phyloP scores from a whole-genome alignment of 1,139 yeast species.

The Arxiozyma telluris region DNA sequence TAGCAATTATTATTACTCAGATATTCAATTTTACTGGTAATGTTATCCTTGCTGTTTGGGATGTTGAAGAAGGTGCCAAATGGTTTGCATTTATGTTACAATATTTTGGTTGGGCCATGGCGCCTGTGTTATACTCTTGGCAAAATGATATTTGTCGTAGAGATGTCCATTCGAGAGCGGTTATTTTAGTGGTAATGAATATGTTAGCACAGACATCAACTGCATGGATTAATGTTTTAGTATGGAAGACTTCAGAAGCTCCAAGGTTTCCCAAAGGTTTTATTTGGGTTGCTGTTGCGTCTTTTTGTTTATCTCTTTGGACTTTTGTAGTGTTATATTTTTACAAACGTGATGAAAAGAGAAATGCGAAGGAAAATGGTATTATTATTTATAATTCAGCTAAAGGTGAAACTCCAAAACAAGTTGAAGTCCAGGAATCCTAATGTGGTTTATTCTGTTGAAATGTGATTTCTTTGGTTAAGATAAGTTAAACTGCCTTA shows the following conservation, averaged over 20 bases:
- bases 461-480: no score
- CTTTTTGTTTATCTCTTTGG: slow-evolving; percentile 36
- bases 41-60: slow-evolving; percentile 34
- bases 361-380: slow-evolving; percentile 44
- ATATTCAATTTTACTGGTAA: slow-evolving; percentile 39
- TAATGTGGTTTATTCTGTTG: no score
- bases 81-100: slow-evolving; percentile 46
- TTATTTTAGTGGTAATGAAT: slow-evolving; percentile 53
- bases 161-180: slow-evolving; percentile 48
- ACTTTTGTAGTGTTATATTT: slow-evolving; percentile 45
- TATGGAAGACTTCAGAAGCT: slow-evolving; percentile 37
- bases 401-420: slow-evolving; percentile 17
- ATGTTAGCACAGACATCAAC: slow-evolving; percentile 53
- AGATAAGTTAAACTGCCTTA: no score
- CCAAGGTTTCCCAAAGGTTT: slow-evolving; percentile 44
- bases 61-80: slow-evolving; percentile 37
- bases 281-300: slow-evolving; percentile 1
- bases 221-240: slow-evolving; percentile 48
- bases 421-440: neutral
- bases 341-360: slow-evolving; percentile 50
- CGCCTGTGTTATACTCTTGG: slow-evolving; percentile 51
- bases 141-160: slow-evolving; percentile 46
- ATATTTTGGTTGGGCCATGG: slow-evolving; percentile 46
- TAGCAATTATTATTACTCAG: slow-evolving; percentile 49
- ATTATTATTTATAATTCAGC: slow-evolving; percentile 40